Conservation (phyloP, 2,329 filamentous ascomycete genomes). For the Diaporthe nobilis region DNA sequence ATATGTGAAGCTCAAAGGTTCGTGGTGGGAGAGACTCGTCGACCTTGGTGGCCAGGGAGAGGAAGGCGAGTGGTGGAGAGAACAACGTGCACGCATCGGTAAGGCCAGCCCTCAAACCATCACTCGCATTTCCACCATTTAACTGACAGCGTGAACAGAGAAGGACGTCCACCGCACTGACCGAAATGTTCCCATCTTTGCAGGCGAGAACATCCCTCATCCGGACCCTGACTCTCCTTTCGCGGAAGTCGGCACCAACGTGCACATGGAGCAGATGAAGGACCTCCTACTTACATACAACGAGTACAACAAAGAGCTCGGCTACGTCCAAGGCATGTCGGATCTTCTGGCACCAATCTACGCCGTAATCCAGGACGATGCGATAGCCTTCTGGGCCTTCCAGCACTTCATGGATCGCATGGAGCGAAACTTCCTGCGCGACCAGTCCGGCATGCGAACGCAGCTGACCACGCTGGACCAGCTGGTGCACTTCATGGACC, state of each 20-base stretch:
- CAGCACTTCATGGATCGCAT: conserved; percentile 97
- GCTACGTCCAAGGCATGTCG: conserved; percentile 99
- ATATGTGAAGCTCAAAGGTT: conserved; percentile 92
- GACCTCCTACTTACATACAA: conserved; percentile 99
- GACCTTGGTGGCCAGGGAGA: conserved; percentile 85
- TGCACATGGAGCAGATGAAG: conserved; percentile 98
- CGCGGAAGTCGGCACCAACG: conserved; percentile 92
- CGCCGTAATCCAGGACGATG: conserved; percentile 97
- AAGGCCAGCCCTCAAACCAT: conserved; percentile 54
- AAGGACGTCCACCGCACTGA: conserved; percentile 99
- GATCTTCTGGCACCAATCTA: conserved; percentile 96
- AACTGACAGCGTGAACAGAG: conserved; percentile 69
- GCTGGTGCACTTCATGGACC: conserved; percentile 96
- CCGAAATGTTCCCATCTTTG: conserved; percentile 93
- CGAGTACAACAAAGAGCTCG: conserved; percentile 94
- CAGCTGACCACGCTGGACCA: conserved; percentile 94
- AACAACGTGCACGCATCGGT: conserved; percentile 95
- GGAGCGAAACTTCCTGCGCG: conserved; percentile 96
- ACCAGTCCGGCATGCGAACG: conserved; percentile 95
- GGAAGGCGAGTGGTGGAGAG: conserved; percentile 95
- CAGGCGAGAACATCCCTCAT: conserved; percentile 95
- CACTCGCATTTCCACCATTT: neutral
- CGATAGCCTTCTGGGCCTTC: conserved; percentile 96
- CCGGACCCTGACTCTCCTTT: conserved; percentile 97
- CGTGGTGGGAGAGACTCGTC: conserved; percentile 95